Base-by-base conservation (phyloP, 805 yeast genomes). In the Cyberlindnera sargentensis region DNA sequence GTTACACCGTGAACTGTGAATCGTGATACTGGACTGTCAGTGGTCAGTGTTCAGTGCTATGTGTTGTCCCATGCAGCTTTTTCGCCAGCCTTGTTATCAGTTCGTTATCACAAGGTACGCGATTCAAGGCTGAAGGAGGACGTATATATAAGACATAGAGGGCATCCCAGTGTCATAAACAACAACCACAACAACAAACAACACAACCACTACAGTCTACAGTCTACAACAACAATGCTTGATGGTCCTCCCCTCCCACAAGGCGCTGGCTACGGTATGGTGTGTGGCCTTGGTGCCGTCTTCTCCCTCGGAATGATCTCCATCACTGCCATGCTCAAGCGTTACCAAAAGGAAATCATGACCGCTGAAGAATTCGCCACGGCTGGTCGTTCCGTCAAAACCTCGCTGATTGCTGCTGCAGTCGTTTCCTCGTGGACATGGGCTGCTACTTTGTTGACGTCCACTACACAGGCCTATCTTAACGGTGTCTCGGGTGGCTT, bases 381-480 rank as follows among this genome's bases (percentile, higher is more conserved):
- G 5, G 96, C 96, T 31, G 96, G 96, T 51, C 76, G 96, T 60
- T 72, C 87, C 4, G 95, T 90, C 35, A 84, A 83, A 54, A 80
- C 91, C 0, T 93, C 93, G 39, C 70, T 90, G 51, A 82, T 88
- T 48, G 81, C 91, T 5, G 81, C 95, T 6, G 95, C 96, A 6
- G 96, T 90, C 29, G 96, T 89, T 7, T 81, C 91, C 9, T 81
- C 91, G 7, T 90, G 98, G 98, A 88, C 96, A 8, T 82, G 89
- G 89, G 85, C 85, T n/a, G 86, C 88, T 3, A 85, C 95, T 2
- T 65, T 85, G 39, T 68, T 85, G 30, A 80, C 80, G 33, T 79
- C 88, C 3, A 78, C 95, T 1, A 77, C 95, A 23, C 89, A 84
- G 61, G 86, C 86, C 24, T 89, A 85, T 63, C 67, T 67, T 36